These are phyloP conservation scores for Cladosporium colombiae DNA, from an alignment of 2,329 filamentous ascomycete species.

Conservation along the genomic window DNA sequence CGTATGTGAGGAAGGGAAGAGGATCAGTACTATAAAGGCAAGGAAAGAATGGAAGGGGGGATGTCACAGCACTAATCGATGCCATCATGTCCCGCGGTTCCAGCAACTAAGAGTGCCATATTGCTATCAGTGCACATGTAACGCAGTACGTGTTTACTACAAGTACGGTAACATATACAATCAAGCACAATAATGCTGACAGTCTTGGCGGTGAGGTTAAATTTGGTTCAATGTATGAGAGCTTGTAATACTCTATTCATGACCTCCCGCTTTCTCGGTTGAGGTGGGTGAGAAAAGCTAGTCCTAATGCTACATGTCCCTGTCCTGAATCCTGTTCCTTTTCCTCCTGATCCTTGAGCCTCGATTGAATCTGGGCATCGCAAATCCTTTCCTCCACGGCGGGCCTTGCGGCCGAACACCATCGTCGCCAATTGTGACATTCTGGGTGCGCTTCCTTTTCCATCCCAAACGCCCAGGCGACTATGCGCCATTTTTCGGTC, in stretches of 20 bases:
- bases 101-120: background rate
- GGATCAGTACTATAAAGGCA: background rate
- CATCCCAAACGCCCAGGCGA: background rate
- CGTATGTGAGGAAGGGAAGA: background rate
- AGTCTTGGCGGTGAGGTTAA: background rate
- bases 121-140: background rate
- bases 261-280: constrained; percentile 8
- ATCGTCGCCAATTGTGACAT: background rate
- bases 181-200: background rate
- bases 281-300: constrained; percentile 8
- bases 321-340: background rate
- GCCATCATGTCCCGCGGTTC: background rate
- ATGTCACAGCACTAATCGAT: background rate
- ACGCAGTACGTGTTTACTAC: too few relatives aligned
- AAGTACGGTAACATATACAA: background rate
- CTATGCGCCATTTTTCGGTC: background rate
- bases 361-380: background rate
- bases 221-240: background rate
- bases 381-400: background rate
- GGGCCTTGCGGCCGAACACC: background rate
- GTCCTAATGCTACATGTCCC: constrained; percentile 15
- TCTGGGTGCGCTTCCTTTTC: background rate
- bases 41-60: background rate
- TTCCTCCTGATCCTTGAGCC: background rate
- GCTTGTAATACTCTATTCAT: constrained; percentile 7